Percentiles rank a stretch among this genome's conserved stretches.
Conservation (phyloP, 2,329 filamentous ascomycete species). For the Clarireedia hainanense region DNA sequence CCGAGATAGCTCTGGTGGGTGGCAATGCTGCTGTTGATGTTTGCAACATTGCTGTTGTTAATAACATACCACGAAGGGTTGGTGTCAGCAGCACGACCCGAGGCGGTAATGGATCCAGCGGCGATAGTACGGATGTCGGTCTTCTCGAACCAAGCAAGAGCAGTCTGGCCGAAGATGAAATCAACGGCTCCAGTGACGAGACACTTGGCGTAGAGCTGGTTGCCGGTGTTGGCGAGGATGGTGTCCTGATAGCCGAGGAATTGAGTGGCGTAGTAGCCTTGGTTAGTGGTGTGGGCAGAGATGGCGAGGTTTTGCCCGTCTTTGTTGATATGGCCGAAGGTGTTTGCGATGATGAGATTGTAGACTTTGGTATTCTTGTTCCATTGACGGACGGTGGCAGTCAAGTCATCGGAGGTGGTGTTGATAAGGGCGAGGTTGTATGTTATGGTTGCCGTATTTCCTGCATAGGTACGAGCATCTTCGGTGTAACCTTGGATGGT, state of each 20-base stretch:
- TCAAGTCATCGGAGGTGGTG: conserved; percentile 35
- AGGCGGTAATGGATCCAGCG: conserved; percentile 39
- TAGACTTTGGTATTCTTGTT: conserved; percentile 46
- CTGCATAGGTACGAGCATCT: conserved; percentile 36
- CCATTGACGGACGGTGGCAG: conserved; percentile 24
- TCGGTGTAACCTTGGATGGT: conserved; percentile 47
- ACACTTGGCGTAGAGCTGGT: conserved; percentile 47
- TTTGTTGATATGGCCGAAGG: conserved; percentile 17
- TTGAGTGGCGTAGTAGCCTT: conserved; percentile 49
- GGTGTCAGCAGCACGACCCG: conserved; percentile 32
- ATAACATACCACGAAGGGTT: conserved; percentile 45
- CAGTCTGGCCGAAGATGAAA: conserved; percentile 49
- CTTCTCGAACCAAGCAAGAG: conserved; percentile 43
- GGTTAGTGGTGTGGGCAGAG: conserved; percentile 41
- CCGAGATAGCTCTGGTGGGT: conserved; percentile 41
- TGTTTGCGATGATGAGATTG: conserved; percentile 44
- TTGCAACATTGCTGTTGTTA: conserved; percentile 42
- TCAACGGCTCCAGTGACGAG: conserved; percentile 51
- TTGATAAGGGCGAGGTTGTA: conserved; percentile 34
- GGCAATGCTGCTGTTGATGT: conserved; percentile 33
- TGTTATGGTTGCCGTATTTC: conserved; percentile 41
- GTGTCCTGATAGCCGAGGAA: conserved; percentile 52
- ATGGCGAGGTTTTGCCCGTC: conserved; percentile 47
- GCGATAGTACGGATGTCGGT: conserved; percentile 36
- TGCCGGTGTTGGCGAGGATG: conserved; percentile 39